Evolutionary conservation across 116 monocot species (phyloP).

Genomic region (Thalassia testudinum): DNA sequence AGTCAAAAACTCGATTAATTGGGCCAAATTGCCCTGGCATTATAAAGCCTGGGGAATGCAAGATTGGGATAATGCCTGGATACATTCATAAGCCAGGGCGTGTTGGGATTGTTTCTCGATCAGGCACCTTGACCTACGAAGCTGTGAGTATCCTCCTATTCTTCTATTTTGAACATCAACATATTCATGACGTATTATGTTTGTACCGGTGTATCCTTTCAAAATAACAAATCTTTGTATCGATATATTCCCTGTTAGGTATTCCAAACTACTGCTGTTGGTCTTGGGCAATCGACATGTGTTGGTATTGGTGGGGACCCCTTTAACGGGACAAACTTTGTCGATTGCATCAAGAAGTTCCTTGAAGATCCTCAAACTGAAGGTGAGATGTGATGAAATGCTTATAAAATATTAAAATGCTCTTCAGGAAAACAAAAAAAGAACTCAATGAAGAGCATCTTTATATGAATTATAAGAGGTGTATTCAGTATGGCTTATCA

Average conservation of each 20-base stretch:
- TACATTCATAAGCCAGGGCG: slow-evolving; percentile 99
- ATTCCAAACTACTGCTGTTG: slow-evolving; percentile 97
- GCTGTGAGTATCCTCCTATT: slow-evolving; percentile 35
- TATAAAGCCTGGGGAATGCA: slow-evolving; percentile 98
- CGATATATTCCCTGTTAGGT: slow-evolving; percentile 28
- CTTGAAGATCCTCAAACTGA: slow-evolving; percentile 95
- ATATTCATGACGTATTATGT: no score
- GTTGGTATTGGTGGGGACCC: slow-evolving; percentile 99
- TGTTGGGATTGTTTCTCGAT: slow-evolving; percentile 90
- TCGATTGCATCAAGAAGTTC: slow-evolving; percentile 82
- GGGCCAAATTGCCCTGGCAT: slow-evolving; percentile 99
- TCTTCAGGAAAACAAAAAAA: no score
- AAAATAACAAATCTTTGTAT: no score
- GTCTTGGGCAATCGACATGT: slow-evolving; percentile 94
- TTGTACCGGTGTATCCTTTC: no score
- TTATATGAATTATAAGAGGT: no score
- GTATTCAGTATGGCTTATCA: no score
- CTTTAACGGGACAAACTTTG: slow-evolving; percentile 98
- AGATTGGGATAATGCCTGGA: slow-evolving; percentile 99
- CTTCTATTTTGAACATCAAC: background rate
- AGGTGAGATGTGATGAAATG: slow-evolving; percentile 23
- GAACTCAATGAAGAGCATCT: no score
- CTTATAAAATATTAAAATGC: no score
- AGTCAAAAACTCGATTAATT: slow-evolving; percentile 88
- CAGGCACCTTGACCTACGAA: slow-evolving; percentile 99